Evolutionary conservation across 75 land plant genomes (phyloP).

Genomic region (Picea sitchensis): DNA sequence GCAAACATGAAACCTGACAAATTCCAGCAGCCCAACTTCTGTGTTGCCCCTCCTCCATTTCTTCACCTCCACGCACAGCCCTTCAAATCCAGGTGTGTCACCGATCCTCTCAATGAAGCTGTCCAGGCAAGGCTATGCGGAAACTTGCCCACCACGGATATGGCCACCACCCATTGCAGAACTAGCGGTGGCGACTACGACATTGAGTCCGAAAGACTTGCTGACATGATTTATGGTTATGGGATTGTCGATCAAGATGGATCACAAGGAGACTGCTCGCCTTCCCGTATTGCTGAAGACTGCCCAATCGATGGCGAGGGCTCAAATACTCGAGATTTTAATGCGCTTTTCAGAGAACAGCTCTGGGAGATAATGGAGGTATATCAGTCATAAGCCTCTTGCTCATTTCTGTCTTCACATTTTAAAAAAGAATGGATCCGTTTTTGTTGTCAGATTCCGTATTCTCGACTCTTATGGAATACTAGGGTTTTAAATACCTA

Average conservation of each 20-base stretch:
- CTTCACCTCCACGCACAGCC: neutral
- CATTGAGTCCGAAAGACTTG: constrained; percentile 26
- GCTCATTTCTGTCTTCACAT: neutral
- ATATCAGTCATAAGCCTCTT: neutral
- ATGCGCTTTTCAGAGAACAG: neutral
- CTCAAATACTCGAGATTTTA: neutral
- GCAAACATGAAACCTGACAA: too few species aligned
- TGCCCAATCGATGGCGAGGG: constrained; percentile 9
- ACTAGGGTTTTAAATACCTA: too few species aligned
- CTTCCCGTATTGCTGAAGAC: constrained; percentile 11
- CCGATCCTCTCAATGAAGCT: constrained; percentile 13
- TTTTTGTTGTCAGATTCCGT: too few species aligned
- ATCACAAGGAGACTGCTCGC: neutral
- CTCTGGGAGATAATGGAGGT: neutral
- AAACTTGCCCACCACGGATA: neutral
- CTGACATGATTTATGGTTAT: constrained; percentile 41
- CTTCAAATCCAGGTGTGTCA: constrained; percentile 8
- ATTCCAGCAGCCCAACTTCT: too few species aligned
- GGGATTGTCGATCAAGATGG: constrained; percentile 18
- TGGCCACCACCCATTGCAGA: neutral
- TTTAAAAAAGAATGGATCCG: too few species aligned
- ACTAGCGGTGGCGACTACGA: constrained; percentile 47
- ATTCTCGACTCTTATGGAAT: too few species aligned
- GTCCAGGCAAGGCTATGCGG: neutral
- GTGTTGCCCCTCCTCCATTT: neutral